Conservation (phyloP, 192 early-diverging fungal genomes). For the Linnemannia exigua region DNA sequence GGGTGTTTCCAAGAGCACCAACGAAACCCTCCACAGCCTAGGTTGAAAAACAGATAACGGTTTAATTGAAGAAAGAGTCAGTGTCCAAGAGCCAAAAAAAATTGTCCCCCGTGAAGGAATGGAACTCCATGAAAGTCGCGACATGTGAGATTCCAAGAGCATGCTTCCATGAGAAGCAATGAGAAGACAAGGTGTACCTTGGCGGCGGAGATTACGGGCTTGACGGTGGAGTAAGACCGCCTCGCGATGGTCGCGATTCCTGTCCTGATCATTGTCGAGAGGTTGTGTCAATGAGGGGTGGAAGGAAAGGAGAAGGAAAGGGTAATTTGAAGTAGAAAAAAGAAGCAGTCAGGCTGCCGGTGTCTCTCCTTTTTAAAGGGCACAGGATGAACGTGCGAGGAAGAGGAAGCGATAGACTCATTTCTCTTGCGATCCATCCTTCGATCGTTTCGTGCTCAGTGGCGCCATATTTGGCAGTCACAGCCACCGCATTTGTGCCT, state of each 20-base stretch:
- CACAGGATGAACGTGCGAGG: not conserved
- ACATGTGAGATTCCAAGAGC: not conserved
- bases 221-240: constrained; percentile 34
- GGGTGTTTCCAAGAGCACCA: constrained; percentile 93
- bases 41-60: not conserved
- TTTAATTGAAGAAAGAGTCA: not conserved
- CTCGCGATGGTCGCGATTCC: constrained; percentile 22
- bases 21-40: constrained; percentile 80
- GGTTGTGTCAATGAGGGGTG: not conserved
- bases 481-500: not conserved
- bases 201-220: constrained; percentile 49
- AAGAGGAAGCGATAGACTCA: not conserved
- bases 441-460: constrained; percentile 6
- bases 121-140: not conserved
- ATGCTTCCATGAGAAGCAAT: not conserved
- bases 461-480: constrained; percentile 42
- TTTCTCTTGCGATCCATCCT: not conserved
- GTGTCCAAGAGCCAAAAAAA: not conserved
- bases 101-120: not conserved
- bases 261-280: constrained; percentile 36
- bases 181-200: constrained; percentile 24
- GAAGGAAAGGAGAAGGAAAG: not conserved
- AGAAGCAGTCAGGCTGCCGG: not conserved
- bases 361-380: constrained; percentile 5
- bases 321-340: not conserved